Evolutionary conservation across 352 stramenopile genomes (phyloP).

Genomic region (Globisporangium alternatum): DNA sequence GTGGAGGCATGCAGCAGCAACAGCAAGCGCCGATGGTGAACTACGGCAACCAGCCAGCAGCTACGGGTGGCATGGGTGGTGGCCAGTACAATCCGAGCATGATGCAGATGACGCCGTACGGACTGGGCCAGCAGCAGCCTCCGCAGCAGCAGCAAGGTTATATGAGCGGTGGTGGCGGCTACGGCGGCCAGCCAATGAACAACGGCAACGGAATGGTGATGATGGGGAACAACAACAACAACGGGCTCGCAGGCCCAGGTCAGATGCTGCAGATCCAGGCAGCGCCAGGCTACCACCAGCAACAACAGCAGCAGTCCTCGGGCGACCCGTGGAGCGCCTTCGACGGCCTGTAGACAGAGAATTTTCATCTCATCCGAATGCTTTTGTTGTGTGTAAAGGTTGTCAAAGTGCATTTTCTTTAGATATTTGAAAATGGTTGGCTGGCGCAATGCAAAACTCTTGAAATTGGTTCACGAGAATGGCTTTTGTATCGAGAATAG

Average conservation of each 20-base stretch:
- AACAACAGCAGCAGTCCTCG: slow-evolving; percentile 34
- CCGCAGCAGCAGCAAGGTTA: slow-evolving; percentile 39
- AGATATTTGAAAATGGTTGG: slow-evolving; percentile 6
- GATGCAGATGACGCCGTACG: slow-evolving; percentile 82
- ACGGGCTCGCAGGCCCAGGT: slow-evolving; percentile 48
- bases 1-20: slow-evolving; percentile 10
- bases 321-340: slow-evolving; percentile 81
- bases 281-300: slow-evolving; percentile 38
- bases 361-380: background rate
- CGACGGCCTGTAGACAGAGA: slow-evolving; percentile 50
- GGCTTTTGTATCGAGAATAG: background rate
- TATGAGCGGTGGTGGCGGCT: slow-evolving; percentile 35
- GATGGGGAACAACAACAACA: slow-evolving; percentile 27
- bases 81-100: slow-evolving; percentile 51
- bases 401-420: slow-evolving; percentile 4
- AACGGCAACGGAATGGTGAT: slow-evolving; percentile 22
- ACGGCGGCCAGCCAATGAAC: slow-evolving; percentile 20
- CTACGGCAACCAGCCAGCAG: slow-evolving; percentile 29
- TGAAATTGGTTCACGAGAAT: background rate
- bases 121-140: slow-evolving; percentile 30
- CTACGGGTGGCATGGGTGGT: slow-evolving; percentile 23
- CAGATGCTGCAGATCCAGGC: slow-evolving; percentile 77
- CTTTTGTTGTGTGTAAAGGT: background rate
- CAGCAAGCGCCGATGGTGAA: slow-evolving; percentile 18
- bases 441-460: background rate